Conservation (phyloP, 768 basidiomycete genomes). For the Macrolepiota dolichaula region DNA sequence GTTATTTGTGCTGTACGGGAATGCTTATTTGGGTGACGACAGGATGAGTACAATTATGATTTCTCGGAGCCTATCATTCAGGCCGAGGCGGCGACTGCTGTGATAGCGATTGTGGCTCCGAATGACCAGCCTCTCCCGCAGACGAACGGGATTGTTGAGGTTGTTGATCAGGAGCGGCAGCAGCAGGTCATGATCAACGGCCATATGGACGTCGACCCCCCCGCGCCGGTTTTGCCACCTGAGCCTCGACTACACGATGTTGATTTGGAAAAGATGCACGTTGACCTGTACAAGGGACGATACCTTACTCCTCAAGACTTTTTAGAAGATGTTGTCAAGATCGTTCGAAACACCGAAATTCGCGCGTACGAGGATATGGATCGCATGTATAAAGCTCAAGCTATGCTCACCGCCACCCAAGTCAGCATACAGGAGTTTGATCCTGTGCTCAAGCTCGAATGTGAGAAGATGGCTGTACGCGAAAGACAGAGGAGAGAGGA, state of each 20-base stretch:
- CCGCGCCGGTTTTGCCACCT: conserved; percentile 20
- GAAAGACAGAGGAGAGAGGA: conserved; percentile 68
- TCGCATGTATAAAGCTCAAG: conserved; percentile 75
- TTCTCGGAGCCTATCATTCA: conserved; percentile 15
- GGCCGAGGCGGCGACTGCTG: conserved; percentile 18
- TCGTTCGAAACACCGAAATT: conserved; percentile 70
- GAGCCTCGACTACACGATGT: conserved; percentile 69
- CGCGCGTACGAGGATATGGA: conserved; percentile 66
- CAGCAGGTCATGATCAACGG: conserved; percentile 25
- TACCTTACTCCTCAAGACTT: conserved; percentile 90
- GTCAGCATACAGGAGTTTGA: conserved; percentile 89
- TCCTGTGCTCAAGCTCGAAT: conserved; percentile 72
- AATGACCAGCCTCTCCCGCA: conserved; percentile 28
- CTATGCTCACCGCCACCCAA: conserved; percentile 84
- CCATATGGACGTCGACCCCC: conserved; percentile 8
- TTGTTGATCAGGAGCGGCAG: conserved; percentile 32
- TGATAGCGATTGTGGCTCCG: conserved; percentile 20
- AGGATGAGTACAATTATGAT: conserved; percentile 78
- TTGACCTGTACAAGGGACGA: conserved; percentile 75
- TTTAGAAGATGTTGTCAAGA: conserved; percentile 76
- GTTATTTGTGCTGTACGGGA: not conserved
- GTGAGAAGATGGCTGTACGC: conserved; percentile 79
- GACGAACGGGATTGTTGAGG: conserved; percentile 42
- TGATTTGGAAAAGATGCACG: conserved; percentile 90
- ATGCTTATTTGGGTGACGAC: conserved; percentile 3